Percentiles rank a stretch among this genome's conserved stretches.
Evolutionary conservation across 352 stramenopile genomes (phyloP).

Genomic region (Globisporangium solare): DNA sequence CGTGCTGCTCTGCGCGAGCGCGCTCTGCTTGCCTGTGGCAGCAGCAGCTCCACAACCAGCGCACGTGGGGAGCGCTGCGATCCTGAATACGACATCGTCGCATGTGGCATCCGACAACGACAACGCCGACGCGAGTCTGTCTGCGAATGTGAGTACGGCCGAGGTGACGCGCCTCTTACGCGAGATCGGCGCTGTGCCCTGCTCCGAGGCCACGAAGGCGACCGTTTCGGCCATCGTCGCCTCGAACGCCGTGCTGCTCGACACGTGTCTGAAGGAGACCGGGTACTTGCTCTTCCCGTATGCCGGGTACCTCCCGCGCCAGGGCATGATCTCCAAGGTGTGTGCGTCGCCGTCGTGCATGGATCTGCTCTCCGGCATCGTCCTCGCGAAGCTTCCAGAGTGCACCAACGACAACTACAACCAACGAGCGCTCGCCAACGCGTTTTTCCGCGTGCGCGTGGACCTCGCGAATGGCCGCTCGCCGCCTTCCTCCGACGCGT

Average conservation of each 20-base stretch:
- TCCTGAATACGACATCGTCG: background rate
- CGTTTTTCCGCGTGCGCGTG: constrained; percentile 23
- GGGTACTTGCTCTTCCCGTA: constrained; percentile 22
- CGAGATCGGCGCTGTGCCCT: constrained; percentile 11
- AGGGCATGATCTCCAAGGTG: constrained; percentile 16
- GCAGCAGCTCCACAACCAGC: background rate
- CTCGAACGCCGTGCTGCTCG: constrained; percentile 18
- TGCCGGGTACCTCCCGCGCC: constrained; percentile 11
- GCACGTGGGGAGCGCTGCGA: background rate
- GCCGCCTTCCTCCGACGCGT: constrained; percentile 16
- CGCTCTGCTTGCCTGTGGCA: background rate
- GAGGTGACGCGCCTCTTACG: constrained; percentile 4
- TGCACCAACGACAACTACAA: constrained; percentile 23
- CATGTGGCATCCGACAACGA: background rate
- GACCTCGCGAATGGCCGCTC: constrained; percentile 14
- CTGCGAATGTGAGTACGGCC: background rate
- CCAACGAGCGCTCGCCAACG: constrained; percentile 17
- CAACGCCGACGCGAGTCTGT: background rate
- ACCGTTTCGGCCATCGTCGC: constrained; percentile 19
- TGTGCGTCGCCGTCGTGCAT: constrained; percentile 19
- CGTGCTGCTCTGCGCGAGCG: background rate
- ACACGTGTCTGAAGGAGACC: constrained; percentile 19
- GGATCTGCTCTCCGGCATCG: constrained; percentile 22
- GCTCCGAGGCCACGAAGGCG: constrained; percentile 5
- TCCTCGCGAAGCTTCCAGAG: constrained; percentile 26